Base-by-base conservation (phyloP, 2,329 filamentous ascomycete genomes). In the Chaetomiaceae sp. region DNA sequence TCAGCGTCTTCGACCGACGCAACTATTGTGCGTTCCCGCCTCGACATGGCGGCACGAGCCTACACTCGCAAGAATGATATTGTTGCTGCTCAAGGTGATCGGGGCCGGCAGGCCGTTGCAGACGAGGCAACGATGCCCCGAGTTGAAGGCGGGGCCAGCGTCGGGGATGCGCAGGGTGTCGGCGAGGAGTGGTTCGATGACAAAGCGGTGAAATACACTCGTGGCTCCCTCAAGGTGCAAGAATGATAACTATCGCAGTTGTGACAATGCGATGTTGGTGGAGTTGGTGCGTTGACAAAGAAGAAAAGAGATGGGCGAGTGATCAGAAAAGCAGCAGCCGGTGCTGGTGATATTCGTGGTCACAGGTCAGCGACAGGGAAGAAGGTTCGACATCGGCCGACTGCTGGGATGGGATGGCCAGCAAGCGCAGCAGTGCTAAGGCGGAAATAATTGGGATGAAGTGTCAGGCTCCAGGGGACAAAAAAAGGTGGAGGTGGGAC, bases 1-100 rank as follows among this genome's bases (percentile, higher is more conserved):
- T 79, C 74, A 41, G 68, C 74, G 50, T 79, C 78, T 63, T 80
- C 72, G 51, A 77, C 68, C 62, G 72, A 73, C 51, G 72, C 71
- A 48, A 73, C 66, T 59, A 50, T 56, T 53, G 53, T 57, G 44
- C 54, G 59, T 58, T 65, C 63, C 60, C 56, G 58, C 59, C 62
- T 62, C 50, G 73, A 67, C 75, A 79, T 79, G 62, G 62, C 66
- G 57, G 55, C 44, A 54, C 56, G 58, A 58, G 56, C 56, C 44
- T 41, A 34, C 35, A 56, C 55, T 44, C 53, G 55, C 38, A 50
- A 17, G 23, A 30, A 50, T 37, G 31, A 33, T 43, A 19, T 20
- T 41, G 45, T 55, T 48, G 44, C 44, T 44, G 48, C 47, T 53
- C 41, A 52, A 21, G 31, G 19, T 17, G 10, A n/a, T n/a, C n/a